Base-by-base conservation (phyloP, 768 basidiomycete genomes). In the Suillus spraguei region DNA sequence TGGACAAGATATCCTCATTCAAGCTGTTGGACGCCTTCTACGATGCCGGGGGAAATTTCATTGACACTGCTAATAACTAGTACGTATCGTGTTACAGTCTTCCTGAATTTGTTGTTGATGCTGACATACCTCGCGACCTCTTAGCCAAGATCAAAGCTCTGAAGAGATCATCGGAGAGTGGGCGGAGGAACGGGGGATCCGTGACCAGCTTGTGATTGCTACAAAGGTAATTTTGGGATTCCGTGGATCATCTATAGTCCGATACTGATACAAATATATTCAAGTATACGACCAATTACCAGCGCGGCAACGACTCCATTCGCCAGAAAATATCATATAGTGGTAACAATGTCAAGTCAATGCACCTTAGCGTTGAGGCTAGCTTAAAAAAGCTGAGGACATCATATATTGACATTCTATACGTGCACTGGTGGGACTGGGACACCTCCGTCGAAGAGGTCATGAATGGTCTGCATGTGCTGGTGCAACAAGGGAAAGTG, bases 111-210 rank as follows among this genome's bases (percentile, higher is more conserved):
- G n/a, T n/a, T 1, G n/a, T 32, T 28, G 13, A 38, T 6, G 32
- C 14, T 58, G 39, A 59, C 33, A 35, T 42, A 28, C 3, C 10
- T 46, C 17, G 13, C 39, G 17, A 17, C 28, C 32, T 11, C 44
- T n/a, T n/a, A 78, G 77, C 50, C 79, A 81, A 65, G 72, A 80
- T 60, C 80, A 77, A 49, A 72, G 73, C 36, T 77, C 74, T 0
- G 82, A 84, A 66, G 69, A 71, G 61, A 80, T 81, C 64, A 77
- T 84, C 24, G 82, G 82, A 6, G 81, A 84, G 66, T 84, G 83
- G 83, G 76, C 78, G 58, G 75, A 79, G 56, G 65, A 71, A 59
- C 70, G 79, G 22, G 74, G 74, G 0, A 80, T 78, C 60, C 73
- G 83, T 17, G 78, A 84, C 63, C 79, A 81, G 50, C 73, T 84